A percentile compares a stretch with the other conserved stretches of the same genome.
Conservation (phyloP, 2,329 filamentous ascomycete species). For the Tolypocladium pustulatum region DNA sequence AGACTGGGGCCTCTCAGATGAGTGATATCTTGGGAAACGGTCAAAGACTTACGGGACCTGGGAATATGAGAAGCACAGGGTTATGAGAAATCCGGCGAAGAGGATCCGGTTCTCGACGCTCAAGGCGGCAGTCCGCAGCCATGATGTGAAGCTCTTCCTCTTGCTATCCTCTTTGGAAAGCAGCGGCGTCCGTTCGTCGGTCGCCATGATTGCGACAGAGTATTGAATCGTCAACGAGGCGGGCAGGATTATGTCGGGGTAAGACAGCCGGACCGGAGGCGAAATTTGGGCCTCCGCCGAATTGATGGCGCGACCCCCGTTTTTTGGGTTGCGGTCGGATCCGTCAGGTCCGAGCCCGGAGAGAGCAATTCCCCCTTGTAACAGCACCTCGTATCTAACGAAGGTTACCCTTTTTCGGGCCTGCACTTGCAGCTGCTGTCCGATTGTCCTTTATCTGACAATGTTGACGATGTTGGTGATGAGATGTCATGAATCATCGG, state of each 20-base stretch:
- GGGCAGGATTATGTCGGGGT: background rate
- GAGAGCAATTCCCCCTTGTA: too few relatives aligned
- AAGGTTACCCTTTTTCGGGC: too few relatives aligned
- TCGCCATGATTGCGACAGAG: background rate
- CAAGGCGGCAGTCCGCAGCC: constrained; percentile 8
- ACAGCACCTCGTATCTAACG: too few relatives aligned
- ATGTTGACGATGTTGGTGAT: background rate
- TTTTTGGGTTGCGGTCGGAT: background rate
- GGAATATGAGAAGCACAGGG: constrained; percentile 36
- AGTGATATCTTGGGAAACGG: background rate
- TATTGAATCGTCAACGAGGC: background rate
- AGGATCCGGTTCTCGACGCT: constrained; percentile 36
- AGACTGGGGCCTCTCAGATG: constrained; percentile 18
- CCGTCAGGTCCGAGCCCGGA: background rate
- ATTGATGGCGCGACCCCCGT: background rate
- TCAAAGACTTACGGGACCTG: constrained; percentile 32
- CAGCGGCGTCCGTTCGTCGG: background rate
- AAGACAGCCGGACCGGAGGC: background rate
- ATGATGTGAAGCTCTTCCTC: background rate
- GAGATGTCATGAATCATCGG: background rate
- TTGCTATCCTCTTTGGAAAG: background rate
- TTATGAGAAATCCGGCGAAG: constrained; percentile 50
- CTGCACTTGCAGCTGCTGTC: background rate
- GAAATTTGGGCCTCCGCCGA: background rate
- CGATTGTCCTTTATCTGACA: background rate